Evolutionary conservation across 352 stramenopile species (phyloP), one percentile per base, ranked within the genome.

Genomic region (Globisporangium acanthophoron): DNA sequence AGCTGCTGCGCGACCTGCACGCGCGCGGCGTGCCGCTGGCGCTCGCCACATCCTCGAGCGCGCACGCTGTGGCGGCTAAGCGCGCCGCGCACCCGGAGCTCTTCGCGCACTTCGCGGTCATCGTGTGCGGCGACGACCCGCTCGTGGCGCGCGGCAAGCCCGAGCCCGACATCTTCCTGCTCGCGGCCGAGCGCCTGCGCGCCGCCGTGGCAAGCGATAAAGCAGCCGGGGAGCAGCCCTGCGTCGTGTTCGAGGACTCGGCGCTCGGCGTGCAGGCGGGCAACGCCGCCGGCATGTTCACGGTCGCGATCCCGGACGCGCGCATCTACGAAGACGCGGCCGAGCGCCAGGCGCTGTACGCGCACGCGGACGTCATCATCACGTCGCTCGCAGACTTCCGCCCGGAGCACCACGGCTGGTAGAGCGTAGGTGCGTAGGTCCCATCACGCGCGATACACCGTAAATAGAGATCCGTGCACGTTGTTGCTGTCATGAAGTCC

Each of bases 181-280:
- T 70, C 5, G 82, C 85, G 3, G 79, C 69, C 11, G 67, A 80
- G 56, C 71, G 82, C 6, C 66, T 92, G 20, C 74, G 85, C 52
- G 70, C 41, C 55, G 75, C 3, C 12, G 39, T 24, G 37, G 24
- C 35, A n/a, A n/a, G 5, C 16, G 68, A 65, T 27, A 59, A 71
- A 5, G 54, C 66, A 20, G 64, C 66, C 2, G 18, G 15, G 44
- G 44, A 29, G n/a, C n/a, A 18, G n/a, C 64, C 66, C 43, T 91
- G 74, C 56, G 64, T 91, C 55, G 78, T 91, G 54, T 89, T 92
- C 52, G 84, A 93, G 51, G 84, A 93, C 69, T 90, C 84, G 37
- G 65, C 85, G 16, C 74, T 80, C 33, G 84, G 84, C 24, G 80
- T 90, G 20, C 70, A 69, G 27, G 81, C 81, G 5, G 81, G 74